Base-by-base conservation (phyloP, 768 basidiomycete species). In the Lenzites betulinus region DNA sequence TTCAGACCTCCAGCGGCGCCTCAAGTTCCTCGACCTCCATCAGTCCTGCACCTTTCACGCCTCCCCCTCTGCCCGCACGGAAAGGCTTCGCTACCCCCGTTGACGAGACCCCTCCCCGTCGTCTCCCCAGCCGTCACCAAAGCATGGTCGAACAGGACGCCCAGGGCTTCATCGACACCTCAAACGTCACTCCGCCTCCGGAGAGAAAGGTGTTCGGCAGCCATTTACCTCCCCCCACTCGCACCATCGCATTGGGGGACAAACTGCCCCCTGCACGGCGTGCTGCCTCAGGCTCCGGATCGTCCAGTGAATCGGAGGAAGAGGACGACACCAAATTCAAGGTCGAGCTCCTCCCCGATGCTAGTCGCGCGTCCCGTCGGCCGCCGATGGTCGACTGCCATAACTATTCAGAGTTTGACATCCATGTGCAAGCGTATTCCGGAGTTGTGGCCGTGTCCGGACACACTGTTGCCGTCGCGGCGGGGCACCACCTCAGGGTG, bases 211-310 rank as follows among this genome's bases (percentile, higher is more conserved):
- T 60, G 7, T 70, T 68, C 39, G 68, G 69, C 9, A 46, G 54
- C n/a, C 68, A 68, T 23, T 88, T 83, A 0, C 91, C 91, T 0
- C 91, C 91, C 0, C 91, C 91, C 0, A 89, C 85, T 0, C 87
- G 91, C 6, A 87, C 77, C 0, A 91, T 92, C 46, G 88, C 76
- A 1, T 76, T 81, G 0, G 87, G 88, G 0, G 87, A 87, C 64
- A 90, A 84, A 65, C 78, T 91, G 16, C 90, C 91, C 7, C 82
- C 87, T 2, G 70, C 83, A 25, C 79, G 52, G 67, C 74, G 55
- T 78, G 79, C 30, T 73, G 30, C 30, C 30, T 33, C 81, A 60
- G 74, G 30, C 30, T 74, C 71, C 0, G 74, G 71, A 15, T 71
- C 70, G 18, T 76, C 71, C 3, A 76, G 75, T 13, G 81, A 89